A percentile compares a stretch with the other conserved stretches of the same genome.
These are phyloP conservation scores for Podospora australis DNA, from an alignment of 495 filamentous ascomycete genomes.

Conservation along the genomic window DNA sequence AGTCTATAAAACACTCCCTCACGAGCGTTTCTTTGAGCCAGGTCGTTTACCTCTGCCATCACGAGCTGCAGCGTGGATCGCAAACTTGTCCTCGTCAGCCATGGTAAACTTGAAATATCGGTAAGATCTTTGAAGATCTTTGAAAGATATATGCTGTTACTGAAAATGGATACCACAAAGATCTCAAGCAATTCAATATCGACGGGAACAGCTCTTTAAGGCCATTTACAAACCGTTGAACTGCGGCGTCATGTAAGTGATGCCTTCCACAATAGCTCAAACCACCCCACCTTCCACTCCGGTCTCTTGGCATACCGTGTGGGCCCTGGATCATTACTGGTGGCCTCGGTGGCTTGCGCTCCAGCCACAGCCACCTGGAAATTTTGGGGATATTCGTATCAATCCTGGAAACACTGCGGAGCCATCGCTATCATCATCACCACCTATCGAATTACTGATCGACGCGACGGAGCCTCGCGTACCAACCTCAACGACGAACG, in stretches of 20 bases:
- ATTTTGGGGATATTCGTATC: conserved; percentile 5
- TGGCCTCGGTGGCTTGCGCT: conserved; percentile 24
- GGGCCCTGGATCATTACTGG: too few species aligned
- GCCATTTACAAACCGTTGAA: too few species aligned
- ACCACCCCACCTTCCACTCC: conserved; percentile 7
- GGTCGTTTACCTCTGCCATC: conserved; percentile 69
- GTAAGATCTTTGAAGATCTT: not conserved
- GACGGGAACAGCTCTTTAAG: too few species aligned
- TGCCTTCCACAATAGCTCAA: conserved; percentile 18
- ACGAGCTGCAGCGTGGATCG: conserved; percentile 81
- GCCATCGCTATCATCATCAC: conserved; percentile 10
- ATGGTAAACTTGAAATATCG: too few species aligned
- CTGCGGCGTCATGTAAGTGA: conserved; percentile 28
- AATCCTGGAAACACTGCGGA: conserved; percentile 5
- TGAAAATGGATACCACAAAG: too few species aligned
- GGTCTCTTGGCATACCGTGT: conserved; percentile 13
- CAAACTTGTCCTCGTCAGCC: conserved; percentile 51
- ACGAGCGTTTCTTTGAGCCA: not conserved
- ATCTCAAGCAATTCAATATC: too few species aligned
- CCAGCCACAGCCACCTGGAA: conserved; percentile 21
- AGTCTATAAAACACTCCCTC: too few species aligned
- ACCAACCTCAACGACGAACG: not conserved
- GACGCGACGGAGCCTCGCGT: not conserved
- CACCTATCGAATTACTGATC: too few species aligned
- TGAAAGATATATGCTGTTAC: not conserved